Conservation (phyloP, 768 basidiomycete species). For the Pisolithus orientalis region DNA sequence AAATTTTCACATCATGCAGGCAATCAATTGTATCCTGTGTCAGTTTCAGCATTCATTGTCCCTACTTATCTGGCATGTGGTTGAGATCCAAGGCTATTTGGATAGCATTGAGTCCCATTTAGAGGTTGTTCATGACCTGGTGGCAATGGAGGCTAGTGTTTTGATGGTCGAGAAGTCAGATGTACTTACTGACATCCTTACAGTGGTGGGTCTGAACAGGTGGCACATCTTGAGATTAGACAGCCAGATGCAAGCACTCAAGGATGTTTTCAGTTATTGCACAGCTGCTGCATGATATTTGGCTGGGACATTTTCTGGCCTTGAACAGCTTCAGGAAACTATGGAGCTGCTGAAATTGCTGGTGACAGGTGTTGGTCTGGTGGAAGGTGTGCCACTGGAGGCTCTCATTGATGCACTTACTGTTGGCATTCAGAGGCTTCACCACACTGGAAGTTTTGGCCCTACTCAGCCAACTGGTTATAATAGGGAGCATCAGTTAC, state of each 20-base stretch:
- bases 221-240: not conserved
- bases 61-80: not conserved
- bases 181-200: not conserved
- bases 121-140: not conserved
- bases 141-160: not conserved
- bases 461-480: not conserved
- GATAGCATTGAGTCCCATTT: not conserved
- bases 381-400: not conserved
- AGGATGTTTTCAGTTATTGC: not conserved
- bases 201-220: not conserved
- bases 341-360: not conserved
- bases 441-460: not conserved
- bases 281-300: not conserved
- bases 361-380: not conserved
- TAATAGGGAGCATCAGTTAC: no score
- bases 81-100: not conserved
- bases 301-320: not conserved
- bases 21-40: not conserved
- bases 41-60: not conserved
- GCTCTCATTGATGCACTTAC: not conserved
- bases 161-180: not conserved
- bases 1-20: not conserved
- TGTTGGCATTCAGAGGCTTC: not conserved
- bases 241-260: not conserved
- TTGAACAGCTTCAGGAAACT: not conserved